Percentiles rank a stretch among this genome's conserved stretches.
phyloP scores from a whole-genome alignment of 371 early-diverging fungal genomes.

The Mucor mucedo region DNA sequence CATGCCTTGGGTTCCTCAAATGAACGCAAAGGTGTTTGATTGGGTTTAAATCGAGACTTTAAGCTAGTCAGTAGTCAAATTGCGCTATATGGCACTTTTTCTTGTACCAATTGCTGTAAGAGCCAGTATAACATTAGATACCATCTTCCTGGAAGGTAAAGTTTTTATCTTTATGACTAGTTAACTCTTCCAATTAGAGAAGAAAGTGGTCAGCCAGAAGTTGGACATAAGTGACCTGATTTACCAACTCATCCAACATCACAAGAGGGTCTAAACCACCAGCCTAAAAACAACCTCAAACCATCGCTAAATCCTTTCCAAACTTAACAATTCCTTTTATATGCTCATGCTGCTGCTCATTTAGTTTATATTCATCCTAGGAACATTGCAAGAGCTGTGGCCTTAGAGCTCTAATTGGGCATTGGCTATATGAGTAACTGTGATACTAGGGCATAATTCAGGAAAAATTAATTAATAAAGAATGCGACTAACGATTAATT shows the following conservation, averaged over 20 bases:
- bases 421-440: slow-evolving; percentile 16
- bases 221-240: slow-evolving; percentile 12
- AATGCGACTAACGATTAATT: background rate
- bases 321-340: slow-evolving; percentile 12
- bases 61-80: slow-evolving; percentile 20
- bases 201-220: slow-evolving; percentile 7
- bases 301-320: slow-evolving; percentile 9
- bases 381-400: slow-evolving; percentile 14
- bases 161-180: slow-evolving; percentile 1
- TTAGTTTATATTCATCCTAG: slow-evolving; percentile 17
- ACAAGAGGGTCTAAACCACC: background rate
- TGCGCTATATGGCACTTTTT: slow-evolving; percentile 6
- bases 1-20: slow-evolving; percentile 5
- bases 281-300: slow-evolving; percentile 2
- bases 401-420: slow-evolving; percentile 12
- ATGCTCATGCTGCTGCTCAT: slow-evolving; percentile 17
- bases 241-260: slow-evolving; percentile 7
- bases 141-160: slow-evolving; percentile 14
- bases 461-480: background rate
- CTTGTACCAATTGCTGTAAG: slow-evolving; percentile 13
- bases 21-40: slow-evolving; percentile 2
- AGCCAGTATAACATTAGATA: slow-evolving; percentile 10
- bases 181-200: slow-evolving; percentile 6
- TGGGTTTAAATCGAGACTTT: slow-evolving; percentile 17
- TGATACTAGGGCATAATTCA: slow-evolving; percentile 4